Evolutionary conservation across 257 asterid species (phyloP).

Genomic region (Solanum bulbocastanum): DNA sequence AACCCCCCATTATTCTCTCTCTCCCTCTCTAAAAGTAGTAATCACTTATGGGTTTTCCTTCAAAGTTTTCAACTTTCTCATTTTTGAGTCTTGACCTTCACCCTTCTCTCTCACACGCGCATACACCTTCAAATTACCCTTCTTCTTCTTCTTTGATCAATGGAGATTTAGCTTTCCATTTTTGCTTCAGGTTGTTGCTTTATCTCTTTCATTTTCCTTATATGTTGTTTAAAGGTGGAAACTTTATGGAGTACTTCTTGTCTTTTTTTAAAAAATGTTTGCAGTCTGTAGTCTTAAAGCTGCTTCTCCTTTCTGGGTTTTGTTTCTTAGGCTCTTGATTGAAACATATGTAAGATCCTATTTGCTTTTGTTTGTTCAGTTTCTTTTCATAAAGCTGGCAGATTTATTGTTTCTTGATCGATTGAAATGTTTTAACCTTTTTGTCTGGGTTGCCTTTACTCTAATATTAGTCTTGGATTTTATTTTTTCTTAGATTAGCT

Average conservation of each 20-base stretch:
- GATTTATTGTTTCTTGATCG: background rate
- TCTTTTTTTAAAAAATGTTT: background rate
- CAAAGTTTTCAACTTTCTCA: conserved; percentile 3
- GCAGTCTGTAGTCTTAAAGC: background rate
- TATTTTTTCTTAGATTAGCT: background rate
- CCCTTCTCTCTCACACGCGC: conserved; percentile 13
- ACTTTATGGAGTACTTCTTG: background rate
- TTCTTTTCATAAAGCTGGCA: background rate
- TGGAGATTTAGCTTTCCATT: background rate
- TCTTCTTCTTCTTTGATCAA: conserved; percentile 12
- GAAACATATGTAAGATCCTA: background rate
- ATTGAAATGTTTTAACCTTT: background rate
- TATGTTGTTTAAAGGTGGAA: background rate
- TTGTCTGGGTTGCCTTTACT: no score
- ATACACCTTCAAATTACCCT: background rate
- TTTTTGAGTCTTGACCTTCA: conserved; percentile 7
- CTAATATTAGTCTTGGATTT: background rate
- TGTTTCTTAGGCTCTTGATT: background rate
- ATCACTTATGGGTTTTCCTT: background rate
- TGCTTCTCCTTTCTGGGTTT: background rate
- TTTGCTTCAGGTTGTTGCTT: background rate
- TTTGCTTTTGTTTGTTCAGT: background rate
- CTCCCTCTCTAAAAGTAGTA: background rate
- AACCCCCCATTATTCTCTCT: background rate
- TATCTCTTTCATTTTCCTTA: background rate